phyloP scores from a whole-genome alignment of 2,329 filamentous ascomycete species.

The Cladophialophora bantiana region DNA sequence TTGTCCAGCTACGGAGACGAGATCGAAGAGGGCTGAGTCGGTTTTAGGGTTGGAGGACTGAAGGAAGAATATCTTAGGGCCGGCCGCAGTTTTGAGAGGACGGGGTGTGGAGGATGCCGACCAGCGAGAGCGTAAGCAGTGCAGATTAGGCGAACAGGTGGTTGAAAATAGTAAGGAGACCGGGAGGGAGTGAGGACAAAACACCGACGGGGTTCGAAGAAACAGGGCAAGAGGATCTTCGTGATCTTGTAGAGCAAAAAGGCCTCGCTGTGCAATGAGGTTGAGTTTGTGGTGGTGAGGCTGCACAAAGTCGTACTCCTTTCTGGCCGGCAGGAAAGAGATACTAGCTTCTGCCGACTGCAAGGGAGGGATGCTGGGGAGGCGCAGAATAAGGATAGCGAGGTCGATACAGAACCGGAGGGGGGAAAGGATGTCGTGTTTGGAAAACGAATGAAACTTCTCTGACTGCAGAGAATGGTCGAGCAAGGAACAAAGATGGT shows the following conservation, averaged over 20 bases:
- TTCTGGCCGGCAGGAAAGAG: conserved; percentile 38
- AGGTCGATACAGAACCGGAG: not conserved
- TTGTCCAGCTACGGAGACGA: conserved; percentile 16
- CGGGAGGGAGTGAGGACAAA: conserved; percentile 16
- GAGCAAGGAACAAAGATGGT: conserved; percentile 22
- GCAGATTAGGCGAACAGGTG: conserved; percentile 25
- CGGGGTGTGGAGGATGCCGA: conserved; percentile 62
- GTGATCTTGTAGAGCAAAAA: conserved; percentile 1
- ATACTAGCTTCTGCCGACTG: conserved; percentile 18
- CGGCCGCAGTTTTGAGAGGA: conserved; percentile 47
- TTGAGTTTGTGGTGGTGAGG: conserved; percentile 15
- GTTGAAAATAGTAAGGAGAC: conserved; percentile 21
- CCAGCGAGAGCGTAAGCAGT: conserved; percentile 22
- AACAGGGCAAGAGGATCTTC: not conserved
- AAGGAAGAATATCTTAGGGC: conserved; percentile 9
- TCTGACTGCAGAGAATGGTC: conserved; percentile 4
- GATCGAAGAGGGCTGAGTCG: conserved; percentile 12
- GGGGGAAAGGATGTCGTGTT: conserved; percentile 3
- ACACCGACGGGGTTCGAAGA: conserved; percentile 4
- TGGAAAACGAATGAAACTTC: conserved; percentile 28
- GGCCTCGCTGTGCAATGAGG: not conserved
- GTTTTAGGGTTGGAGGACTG: conserved; percentile 13
- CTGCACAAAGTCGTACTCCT: conserved; percentile 30
- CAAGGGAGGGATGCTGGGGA: conserved; percentile 9
- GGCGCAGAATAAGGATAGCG: not conserved